phyloP scores from a whole-genome alignment of 805 yeast genomes.

The Kazachstania psychrophila region DNA sequence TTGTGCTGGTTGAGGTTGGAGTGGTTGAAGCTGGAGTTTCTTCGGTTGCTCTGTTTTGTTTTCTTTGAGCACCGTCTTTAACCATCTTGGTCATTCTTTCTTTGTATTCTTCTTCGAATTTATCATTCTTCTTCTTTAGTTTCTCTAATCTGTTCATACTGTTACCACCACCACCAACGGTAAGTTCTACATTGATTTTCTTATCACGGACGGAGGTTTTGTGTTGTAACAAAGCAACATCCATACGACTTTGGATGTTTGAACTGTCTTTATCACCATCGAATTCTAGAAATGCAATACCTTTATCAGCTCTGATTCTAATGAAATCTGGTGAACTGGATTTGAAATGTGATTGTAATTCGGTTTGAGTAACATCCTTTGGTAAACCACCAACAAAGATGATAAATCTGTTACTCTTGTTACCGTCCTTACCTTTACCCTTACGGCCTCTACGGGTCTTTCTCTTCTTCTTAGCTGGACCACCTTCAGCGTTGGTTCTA shows the following conservation, averaged over 20 bases:
- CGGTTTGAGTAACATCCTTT: slow-evolving; percentile 52
- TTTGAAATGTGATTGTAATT: slow-evolving; percentile 62
- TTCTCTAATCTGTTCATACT: slow-evolving; percentile 58
- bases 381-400: slow-evolving; percentile 90
- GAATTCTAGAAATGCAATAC: slow-evolving; percentile 88
- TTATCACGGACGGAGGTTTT: slow-evolving; percentile 57
- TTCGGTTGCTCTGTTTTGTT: slow-evolving; percentile 26
- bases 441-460: slow-evolving; percentile 56
- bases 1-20: slow-evolving; percentile 6
- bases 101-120: slow-evolving; percentile 59
- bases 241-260: slow-evolving; percentile 72
- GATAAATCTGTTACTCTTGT: slow-evolving; percentile 56
- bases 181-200: slow-evolving; percentile 88
- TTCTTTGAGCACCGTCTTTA: slow-evolving; percentile 31
- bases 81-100: slow-evolving; percentile 44
- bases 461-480: slow-evolving; percentile 42
- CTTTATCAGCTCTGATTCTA: slow-evolving; percentile 75
- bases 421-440: slow-evolving; percentile 49
- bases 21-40: slow-evolving; percentile 2
- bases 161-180: slow-evolving; percentile 98
- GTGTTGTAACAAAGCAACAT: slow-evolving; percentile 75
- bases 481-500: slow-evolving; percentile 14
- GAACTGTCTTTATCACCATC: slow-evolving; percentile 34
- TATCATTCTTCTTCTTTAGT: slow-evolving; percentile 69
- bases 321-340: slow-evolving; percentile 63